Evolutionary conservation across 768 basidiomycete species (phyloP).

Genomic region (Tulasnella sp.): DNA sequence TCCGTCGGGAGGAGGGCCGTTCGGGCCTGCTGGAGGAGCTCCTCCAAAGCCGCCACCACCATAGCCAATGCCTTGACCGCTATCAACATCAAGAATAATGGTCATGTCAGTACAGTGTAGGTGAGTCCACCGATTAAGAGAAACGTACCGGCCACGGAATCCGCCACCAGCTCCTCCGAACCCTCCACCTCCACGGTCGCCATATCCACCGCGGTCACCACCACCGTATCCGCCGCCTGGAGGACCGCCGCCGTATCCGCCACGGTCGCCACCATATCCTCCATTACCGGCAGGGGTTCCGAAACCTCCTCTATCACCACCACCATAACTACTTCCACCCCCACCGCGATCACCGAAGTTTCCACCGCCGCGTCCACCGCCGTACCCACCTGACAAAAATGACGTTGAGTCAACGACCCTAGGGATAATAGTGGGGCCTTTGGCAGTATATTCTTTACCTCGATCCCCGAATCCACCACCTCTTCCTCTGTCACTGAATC

Average conservation of each 20-base stretch:
- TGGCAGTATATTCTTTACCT: conserved; percentile 16
- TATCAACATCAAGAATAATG: conserved; percentile 38
- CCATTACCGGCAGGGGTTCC: conserved; percentile 12
- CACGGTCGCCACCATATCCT: conserved; percentile 23
- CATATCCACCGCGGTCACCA: conserved; percentile 31
- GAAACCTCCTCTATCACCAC: conserved; percentile 19
- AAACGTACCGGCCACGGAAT: conserved; percentile 46
- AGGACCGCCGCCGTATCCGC: conserved; percentile 19
- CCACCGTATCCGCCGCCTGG: conserved; percentile 27
- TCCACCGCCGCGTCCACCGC: conserved; percentile 23
- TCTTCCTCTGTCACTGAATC: conserved; percentile 24
- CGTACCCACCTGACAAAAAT: conserved; percentile 15
- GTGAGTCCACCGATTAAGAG: conserved; percentile 1
- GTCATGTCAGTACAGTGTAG: conserved; percentile 18
- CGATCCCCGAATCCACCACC: conserved; percentile 22
- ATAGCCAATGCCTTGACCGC: conserved; percentile 65
- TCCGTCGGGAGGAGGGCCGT: conserved; percentile 26
- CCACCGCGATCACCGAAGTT: conserved; percentile 23
- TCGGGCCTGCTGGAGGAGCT: conserved; percentile 25
- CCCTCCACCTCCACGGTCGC: conserved; percentile 33
- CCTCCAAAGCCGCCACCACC: conserved; percentile 44
- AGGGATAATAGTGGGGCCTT: conserved; percentile 24
- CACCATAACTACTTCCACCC: background rate
- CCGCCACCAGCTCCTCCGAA: conserved; percentile 19
- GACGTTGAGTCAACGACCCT: no score